phyloP scores from a whole-genome alignment of 1,284 basidiomycete genomes.

The Sanghuangporus baumii region DNA sequence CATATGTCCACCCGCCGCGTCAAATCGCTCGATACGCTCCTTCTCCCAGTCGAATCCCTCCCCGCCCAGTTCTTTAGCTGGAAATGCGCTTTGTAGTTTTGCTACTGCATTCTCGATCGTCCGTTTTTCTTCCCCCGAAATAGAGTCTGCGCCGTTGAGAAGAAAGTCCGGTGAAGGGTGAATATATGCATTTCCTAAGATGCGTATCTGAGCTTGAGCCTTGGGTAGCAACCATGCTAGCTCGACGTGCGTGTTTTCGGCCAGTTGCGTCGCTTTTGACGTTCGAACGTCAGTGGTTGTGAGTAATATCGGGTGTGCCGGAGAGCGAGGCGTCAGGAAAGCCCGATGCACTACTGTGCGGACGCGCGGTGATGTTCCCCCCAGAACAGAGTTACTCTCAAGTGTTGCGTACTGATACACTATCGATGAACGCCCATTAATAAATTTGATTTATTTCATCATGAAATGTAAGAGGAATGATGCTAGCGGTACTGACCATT shows the following conservation, averaged over 20 bases:
- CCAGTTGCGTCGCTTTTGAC: constrained; percentile 52
- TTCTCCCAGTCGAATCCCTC: constrained; percentile 57
- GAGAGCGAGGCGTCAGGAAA: constrained; percentile 40
- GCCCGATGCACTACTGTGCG: constrained; percentile 56
- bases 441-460: neutral
- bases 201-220: constrained; percentile 53
- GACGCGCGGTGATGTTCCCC: constrained; percentile 39
- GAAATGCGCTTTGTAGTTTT: constrained; percentile 18
- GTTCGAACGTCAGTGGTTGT: constrained; percentile 56
- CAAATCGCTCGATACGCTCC: constrained; percentile 48
- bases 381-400: constrained; percentile 26
- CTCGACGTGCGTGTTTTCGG: constrained; percentile 40
- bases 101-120: constrained; percentile 13
- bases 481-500: constrained; percentile 31
- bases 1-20: constrained; percentile 48
- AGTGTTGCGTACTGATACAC: constrained; percentile 60
- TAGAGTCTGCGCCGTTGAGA: constrained; percentile 22
- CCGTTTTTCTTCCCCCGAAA: constrained; percentile 20
- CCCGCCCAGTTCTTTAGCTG: constrained; percentile 32
- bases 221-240: constrained; percentile 55
- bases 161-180: constrained; percentile 35
- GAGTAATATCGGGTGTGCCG: constrained; percentile 48
- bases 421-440: constrained; percentile 22
- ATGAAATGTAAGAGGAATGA: neutral
- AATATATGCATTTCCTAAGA: constrained; percentile 43